Evolutionary conservation across 495 filamentous ascomycete genomes (phyloP), one percentile per base, ranked within the genome.

Genomic region (Xylaria palmicola): DNA sequence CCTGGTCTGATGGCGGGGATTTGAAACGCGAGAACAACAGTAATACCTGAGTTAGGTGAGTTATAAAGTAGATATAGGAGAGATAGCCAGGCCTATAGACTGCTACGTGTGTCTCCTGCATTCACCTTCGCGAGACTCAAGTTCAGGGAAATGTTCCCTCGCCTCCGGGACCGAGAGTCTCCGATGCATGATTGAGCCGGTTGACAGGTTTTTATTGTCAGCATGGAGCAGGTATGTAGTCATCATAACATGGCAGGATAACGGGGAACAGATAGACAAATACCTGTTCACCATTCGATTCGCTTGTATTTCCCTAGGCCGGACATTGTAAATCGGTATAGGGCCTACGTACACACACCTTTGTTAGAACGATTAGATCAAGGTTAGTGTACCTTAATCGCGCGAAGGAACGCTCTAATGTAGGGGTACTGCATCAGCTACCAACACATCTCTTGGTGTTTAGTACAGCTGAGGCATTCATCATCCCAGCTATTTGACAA

Each of bases 221-320:
- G 51, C 51, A 29, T 22, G 19, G 30, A 29, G 22, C 27, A 55
- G 51, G 43, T 39, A 56, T 56, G 22, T 40, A 55, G 51, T 56
- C 53, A 56, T 56, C 53, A 56, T 56, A 17, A 34, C 22, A 39
- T 39, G 20, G n/a, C n/a, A n/a, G n/a, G n/a, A n/a, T n/a, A n/a
- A n/a, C n/a, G n/a, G n/a, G n/a, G n/a, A n/a, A n/a, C n/a, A n/a
- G n/a, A n/a, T n/a, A n/a, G n/a, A n/a, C n/a, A n/a, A n/a, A n/a
- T n/a, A n/a, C n/a, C n/a, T n/a, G n/a, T n/a, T n/a, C n/a, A n/a
- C n/a, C n/a, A n/a, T n/a, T n/a, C n/a, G n/a, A 39, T 53, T 43
- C 27, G 32, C 22, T 56, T 43, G 53, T 44, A 56, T 32, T 55
- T 41, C 36, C 4, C n/a, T 27, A 24, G 6, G 15, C 51, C 41